phyloP scores from a whole-genome alignment of 306 rosid genomes.

The Myrica gale region DNA sequence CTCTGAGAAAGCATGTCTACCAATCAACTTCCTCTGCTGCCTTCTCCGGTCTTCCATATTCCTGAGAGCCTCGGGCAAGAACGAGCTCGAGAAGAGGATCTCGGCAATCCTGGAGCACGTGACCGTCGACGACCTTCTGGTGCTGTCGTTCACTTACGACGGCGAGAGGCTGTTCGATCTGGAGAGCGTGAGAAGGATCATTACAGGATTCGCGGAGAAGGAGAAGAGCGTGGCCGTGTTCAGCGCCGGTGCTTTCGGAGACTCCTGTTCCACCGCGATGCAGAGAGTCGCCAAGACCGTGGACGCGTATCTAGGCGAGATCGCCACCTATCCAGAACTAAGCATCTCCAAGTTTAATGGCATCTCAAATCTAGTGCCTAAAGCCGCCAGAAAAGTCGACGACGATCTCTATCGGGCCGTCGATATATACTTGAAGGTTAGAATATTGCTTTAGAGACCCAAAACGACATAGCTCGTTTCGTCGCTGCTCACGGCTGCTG shows the following conservation, averaged over 20 bases:
- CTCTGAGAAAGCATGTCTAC: constrained; percentile 65
- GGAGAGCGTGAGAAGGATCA: constrained; percentile 65
- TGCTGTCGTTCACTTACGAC: constrained; percentile 68
- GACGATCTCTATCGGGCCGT: constrained; percentile 81
- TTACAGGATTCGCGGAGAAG: constrained; percentile 62
- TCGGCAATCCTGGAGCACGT: constrained; percentile 68
- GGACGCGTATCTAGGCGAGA: constrained; percentile 57
- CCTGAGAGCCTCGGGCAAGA: constrained; percentile 54
- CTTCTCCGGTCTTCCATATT: constrained; percentile 74
- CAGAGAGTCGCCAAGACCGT: constrained; percentile 59
- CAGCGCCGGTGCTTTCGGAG: constrained; percentile 44
- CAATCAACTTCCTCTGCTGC: constrained; percentile 82
- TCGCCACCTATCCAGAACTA: constrained; percentile 57
- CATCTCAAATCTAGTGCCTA: constrained; percentile 58
- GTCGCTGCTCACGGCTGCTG: neutral
- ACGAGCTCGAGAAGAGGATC: constrained; percentile 69
- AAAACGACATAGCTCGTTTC: neutral
- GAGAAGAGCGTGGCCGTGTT: constrained; percentile 70
- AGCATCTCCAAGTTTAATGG: constrained; percentile 70
- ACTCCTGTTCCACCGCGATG: constrained; percentile 50
- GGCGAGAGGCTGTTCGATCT: constrained; percentile 80
- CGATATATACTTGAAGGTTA: constrained; percentile 77
- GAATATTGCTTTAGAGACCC: neutral
- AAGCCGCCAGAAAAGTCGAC: constrained; percentile 61
- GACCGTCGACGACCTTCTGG: constrained; percentile 63